Base-by-base conservation (phyloP, 176 grass and related monocot genomes). In the Dendrocalamus sinicus region DNA sequence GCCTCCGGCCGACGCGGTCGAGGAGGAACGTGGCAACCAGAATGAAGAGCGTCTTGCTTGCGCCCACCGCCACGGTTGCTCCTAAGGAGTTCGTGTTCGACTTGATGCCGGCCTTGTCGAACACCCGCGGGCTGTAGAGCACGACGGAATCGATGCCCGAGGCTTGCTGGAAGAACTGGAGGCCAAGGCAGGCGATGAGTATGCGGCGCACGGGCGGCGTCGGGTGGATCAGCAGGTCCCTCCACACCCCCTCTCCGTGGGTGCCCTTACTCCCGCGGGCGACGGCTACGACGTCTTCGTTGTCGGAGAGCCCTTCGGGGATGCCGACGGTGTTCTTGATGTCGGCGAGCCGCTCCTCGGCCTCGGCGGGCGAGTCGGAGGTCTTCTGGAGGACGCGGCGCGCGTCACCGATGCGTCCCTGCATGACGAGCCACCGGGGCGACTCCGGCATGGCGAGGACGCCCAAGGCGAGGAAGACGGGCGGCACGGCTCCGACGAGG, bases 401-500 rank as follows among this genome's bases (percentile, higher is more conserved):
- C 11, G 91, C 93, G 57, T 93, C 89, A 9, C 51, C 84, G 19
- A 95, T 16, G 35, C 91, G 89, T 6, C 90, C 91, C 51, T 91
- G 91, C 96, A 98, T 93, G 80, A 91, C 91, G 44, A 98, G 93
- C 96, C 96, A 98, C 64, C 96, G 68, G 0, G 96, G 96, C 1
- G 96, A 98, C 89, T 95, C 96, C 58, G 96, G 96, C 96, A 98
- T 98, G 58, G 86, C 78, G 37, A 95, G 92, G n/a, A 98, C 87
- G 1, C 43, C 89, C 1, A 83, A 2, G 20, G 82, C 88, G 12
- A 98, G 89, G 67, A 95, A 87, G 23, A 92, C 8, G 0, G 96
- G 87, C 48, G 96, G 96, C 16, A 92, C 81, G 40, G 89, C 89
- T 39, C 96, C 93, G 2, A 85, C 88, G 19, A 87, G 82, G 83